Conservation (phyloP, 208 protist species). For the Leishmania turanica region DNA sequence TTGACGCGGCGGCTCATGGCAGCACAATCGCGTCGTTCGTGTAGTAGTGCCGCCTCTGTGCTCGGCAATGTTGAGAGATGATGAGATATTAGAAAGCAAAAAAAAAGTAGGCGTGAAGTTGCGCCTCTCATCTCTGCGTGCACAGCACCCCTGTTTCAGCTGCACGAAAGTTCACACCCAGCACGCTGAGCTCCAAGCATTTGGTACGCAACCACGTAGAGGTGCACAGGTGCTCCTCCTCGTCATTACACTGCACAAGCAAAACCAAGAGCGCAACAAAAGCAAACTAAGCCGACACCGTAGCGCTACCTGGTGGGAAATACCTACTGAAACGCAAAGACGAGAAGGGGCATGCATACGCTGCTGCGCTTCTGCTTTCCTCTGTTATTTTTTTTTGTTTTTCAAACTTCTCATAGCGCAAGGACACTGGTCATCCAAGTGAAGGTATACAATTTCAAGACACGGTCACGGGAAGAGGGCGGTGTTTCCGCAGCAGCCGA, state of each 20-base stretch:
- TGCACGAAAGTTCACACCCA: neutral
- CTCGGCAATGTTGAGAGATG: constrained; percentile 1
- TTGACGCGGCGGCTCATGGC: constrained; percentile 41
- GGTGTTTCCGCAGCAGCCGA: neutral
- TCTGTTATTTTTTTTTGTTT: neutral
- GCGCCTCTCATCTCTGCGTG: neutral
- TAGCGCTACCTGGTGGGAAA: neutral
- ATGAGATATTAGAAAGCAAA: constrained; percentile 8
- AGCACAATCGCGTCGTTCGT: neutral
- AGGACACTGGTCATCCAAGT: neutral
- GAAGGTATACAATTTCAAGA: neutral
- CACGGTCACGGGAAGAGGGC: neutral
- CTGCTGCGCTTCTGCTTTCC: neutral
- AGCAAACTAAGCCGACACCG: neutral
- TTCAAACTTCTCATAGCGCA: neutral
- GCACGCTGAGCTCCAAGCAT: neutral
- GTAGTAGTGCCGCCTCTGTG: neutral
- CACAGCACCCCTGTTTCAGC: neutral
- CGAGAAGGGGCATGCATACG: neutral
- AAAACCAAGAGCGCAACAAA: constrained; percentile 12
- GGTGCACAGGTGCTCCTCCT: neutral
- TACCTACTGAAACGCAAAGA: neutral
- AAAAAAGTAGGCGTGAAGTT: constrained; percentile 7
- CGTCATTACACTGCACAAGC: neutral
- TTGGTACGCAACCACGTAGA: neutral